Evolutionary conservation across 2,329 filamentous ascomycete species (phyloP), one percentile per base, ranked within the genome.

Genomic region (Xylariaceae sp.): DNA sequence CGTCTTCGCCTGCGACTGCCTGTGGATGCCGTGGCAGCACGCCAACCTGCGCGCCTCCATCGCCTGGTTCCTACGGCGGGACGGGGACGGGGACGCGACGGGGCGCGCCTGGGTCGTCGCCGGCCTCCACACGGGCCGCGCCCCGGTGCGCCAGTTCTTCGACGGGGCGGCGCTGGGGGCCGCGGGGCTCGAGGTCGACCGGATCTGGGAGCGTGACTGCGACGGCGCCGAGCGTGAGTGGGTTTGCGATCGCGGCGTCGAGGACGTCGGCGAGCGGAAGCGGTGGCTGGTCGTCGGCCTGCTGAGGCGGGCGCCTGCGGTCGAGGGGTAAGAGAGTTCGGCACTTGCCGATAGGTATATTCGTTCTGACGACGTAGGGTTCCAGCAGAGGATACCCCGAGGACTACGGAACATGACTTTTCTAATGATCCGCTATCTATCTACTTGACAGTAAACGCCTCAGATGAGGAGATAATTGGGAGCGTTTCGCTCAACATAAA

Each of bases 21-120:
- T 89, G 54, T 91, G 89, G 88, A 90, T 91, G 86, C 82, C 84
- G 1, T 81, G 81, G 76, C 82, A 91, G 75, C 89, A 91, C 71
- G 78, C 73, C n/a, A 88, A 86, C 70, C 78, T 91, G 21, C 80
- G 80, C 45, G 71, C 68, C 42, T 89, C 86, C 20, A 83, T 90
- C 67, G 71, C 78, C 4, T 83, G 85, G 71, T 89, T 90, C 67
- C 75, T 91, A 1, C 67, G 62, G 44, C 59, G 53, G 14, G 52
- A 10, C 19, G 40, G 20, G 20, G 19, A 44, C 18, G 63, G 70
- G 10, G 71, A 67, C 2, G 64, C 73, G 1, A 70, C 65, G 16
- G 81, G 84, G 2, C 76, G 82, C 32, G 81, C 85, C 48, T 85
- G 86, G 74, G 82, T 87, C n/a, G 78, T 90, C 6, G 87, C 83